A percentile compares a stretch with the other conserved stretches of the same genome.
These are phyloP conservation scores for Pezicula neosporulosa DNA, from an alignment of 2,329 filamentous ascomycete species.

Conservation along the genomic window DNA sequence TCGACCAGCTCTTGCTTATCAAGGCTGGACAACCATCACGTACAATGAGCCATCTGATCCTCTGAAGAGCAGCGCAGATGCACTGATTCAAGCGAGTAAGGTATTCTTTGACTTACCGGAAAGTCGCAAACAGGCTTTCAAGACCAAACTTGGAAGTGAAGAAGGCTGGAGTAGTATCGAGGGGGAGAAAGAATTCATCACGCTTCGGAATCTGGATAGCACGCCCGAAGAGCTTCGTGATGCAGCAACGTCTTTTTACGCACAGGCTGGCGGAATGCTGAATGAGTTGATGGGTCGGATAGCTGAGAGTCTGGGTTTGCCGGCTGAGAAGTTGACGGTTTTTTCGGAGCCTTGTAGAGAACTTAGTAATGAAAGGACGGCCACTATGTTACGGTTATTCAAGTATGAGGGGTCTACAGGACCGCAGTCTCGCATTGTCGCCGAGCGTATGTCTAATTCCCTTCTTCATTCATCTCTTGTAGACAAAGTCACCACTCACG, in stretches of 20 bases:
- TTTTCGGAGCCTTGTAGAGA: slow-evolving; percentile 19
- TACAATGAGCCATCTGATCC: slow-evolving; percentile 8
- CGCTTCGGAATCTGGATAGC: slow-evolving; percentile 14
- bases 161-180: slow-evolving; percentile 21
- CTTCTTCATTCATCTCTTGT: not conserved
- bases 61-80: slow-evolving; percentile 13
- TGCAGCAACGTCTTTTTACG: slow-evolving; percentile 15
- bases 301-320: slow-evolving; percentile 20
- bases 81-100: slow-evolving; percentile 17
- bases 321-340: slow-evolving; percentile 11
- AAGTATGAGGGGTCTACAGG: slow-evolving; percentile 19
- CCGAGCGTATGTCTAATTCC: slow-evolving; percentile 16
- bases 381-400: slow-evolving; percentile 22
- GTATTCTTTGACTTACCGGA: slow-evolving; percentile 18
- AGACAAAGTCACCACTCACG: not conserved
- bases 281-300: slow-evolving; percentile 15
- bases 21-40: slow-evolving; percentile 22
- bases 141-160: slow-evolving; percentile 16
- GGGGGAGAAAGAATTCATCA: slow-evolving; percentile 26
- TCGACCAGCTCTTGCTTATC: slow-evolving; percentile 11
- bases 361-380: slow-evolving; percentile 12
- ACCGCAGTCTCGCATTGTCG: slow-evolving; percentile 14
- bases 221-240: slow-evolving; percentile 15
- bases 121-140: slow-evolving; percentile 16
- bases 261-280: slow-evolving; percentile 12